Evolutionary conservation across 192 early-diverging fungal genomes (phyloP).

Genomic region (Coemansia sp.): DNA sequence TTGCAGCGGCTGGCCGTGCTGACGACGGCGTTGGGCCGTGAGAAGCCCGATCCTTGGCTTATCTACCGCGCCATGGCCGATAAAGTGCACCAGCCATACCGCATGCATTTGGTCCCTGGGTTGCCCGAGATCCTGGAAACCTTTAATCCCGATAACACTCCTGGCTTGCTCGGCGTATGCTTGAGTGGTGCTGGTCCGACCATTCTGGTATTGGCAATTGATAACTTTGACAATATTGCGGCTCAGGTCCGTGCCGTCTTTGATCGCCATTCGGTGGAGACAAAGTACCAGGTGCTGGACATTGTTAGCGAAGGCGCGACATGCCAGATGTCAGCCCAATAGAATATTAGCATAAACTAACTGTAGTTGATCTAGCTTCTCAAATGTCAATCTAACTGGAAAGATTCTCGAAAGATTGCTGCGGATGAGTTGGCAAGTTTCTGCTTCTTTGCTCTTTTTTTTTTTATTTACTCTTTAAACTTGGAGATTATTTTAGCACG

Average conservation of each 20-base stretch:
- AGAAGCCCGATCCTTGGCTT: constrained; percentile 69
- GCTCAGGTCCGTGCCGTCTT: constrained; percentile 36
- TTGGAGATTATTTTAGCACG: no score
- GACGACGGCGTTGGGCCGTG: constrained; percentile 71
- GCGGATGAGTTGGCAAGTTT: no score
- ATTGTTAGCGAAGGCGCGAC: constrained; percentile 50
- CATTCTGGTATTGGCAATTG: constrained; percentile 82
- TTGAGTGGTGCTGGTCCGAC: constrained; percentile 96
- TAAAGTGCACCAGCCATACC: constrained; percentile 94
- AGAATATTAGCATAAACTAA: no score
- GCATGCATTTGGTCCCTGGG: constrained; percentile 91
- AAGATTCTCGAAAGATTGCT: no score
- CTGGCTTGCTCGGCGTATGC: constrained; percentile 89
- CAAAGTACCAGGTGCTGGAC: constrained; percentile 47
- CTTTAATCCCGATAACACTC: constrained; percentile 68
- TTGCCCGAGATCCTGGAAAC: constrained; percentile 79
- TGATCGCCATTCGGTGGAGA: constrained; percentile 34
- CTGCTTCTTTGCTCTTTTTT: no score
- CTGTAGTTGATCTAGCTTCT: no score
- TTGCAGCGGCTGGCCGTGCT: constrained; percentile 93
- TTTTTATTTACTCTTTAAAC: no score
- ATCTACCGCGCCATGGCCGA: constrained; percentile 95
- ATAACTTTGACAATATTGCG: constrained; percentile 85
- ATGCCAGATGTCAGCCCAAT: constrained; percentile 4
- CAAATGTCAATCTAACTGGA: no score